Evolutionary conservation across 2,329 filamentous ascomycete genomes (phyloP), one percentile per base, ranked within the genome.

Genomic region (Clonostachys solani): DNA sequence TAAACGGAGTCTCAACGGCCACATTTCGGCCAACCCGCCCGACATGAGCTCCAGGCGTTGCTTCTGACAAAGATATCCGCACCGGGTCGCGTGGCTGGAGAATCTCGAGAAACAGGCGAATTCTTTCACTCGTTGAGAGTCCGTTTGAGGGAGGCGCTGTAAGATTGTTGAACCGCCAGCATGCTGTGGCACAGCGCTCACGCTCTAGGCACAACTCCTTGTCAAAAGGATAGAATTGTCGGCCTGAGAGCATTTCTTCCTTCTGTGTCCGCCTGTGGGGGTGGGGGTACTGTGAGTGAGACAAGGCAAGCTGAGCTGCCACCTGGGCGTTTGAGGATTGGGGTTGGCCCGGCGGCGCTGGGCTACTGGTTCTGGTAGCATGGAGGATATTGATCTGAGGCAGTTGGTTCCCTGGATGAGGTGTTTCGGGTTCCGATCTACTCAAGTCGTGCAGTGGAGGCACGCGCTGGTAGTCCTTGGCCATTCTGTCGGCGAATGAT

Each of bases 1-100:
- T 84, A 64, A 99, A 97, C 0, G 92, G 92, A 4, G 88, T 83
- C 59, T 96, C 90, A 23, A 99, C 87, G 40, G 85, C 75, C 6
- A 89, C 86, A 47, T 86, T 82, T 15, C 84, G 79, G n/a, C 89
- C 89, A 6, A 94, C 79, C 19, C 74, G 79, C 47, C 80, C 88
- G 47, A 72, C 61, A 55, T 78, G 75, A 38, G 74, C 75, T 46
- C 78, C 63, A 10, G 77, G 68, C 42, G 76, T 74, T 37, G 72
- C 68, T 55, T 77, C 67, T 6, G 73, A 72, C 3, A 78, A 78
- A n/a, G 82, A 78, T 37, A 81, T 65, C 49, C 77, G 72, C 44
- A 81, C 65, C 38, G 74, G 63, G 44, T 82, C 77, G 40, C 73
- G 72, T 40, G 86, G 84, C 54, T 85, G 79, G 17, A 92, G 61